Percentiles rank a stretch among this genome's conserved stretches.
These are phyloP conservation scores for Tilletia setariae DNA, from an alignment of 1,284 basidiomycete genomes.

Conservation along the genomic window DNA sequence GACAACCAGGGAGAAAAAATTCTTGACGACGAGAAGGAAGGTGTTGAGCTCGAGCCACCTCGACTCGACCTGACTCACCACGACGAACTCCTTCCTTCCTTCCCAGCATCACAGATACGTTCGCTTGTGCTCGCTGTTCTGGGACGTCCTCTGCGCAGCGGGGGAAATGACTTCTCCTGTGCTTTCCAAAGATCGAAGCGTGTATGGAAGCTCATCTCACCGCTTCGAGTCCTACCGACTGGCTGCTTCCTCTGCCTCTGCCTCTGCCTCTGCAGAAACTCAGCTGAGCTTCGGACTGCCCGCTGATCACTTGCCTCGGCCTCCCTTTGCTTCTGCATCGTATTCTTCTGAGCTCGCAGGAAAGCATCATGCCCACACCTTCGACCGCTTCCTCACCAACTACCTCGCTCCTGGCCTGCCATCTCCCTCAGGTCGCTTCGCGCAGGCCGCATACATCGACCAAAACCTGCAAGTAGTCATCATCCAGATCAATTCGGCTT, in stretches of 20 bases:
- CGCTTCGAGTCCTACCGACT: slow-evolving; percentile 38
- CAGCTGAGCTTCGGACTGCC: slow-evolving; percentile 17
- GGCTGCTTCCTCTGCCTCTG: background rate
- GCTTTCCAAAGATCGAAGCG: too few relatives aligned
- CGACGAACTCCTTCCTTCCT: too few relatives aligned
- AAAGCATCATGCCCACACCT: slow-evolving; percentile 18
- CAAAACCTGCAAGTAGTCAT: background rate
- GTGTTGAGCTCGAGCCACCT: too few relatives aligned
- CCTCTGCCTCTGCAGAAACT: background rate
- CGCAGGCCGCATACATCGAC: slow-evolving; percentile 2
- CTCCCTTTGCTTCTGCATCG: slow-evolving; percentile 24
- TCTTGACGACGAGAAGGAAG: background rate
- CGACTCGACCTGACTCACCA: too few relatives aligned
- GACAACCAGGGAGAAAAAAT: background rate
- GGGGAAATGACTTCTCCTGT: too few relatives aligned
- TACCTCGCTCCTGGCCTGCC: slow-evolving; percentile 15
- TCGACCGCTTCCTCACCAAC: slow-evolving; percentile 18
- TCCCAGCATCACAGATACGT: too few relatives aligned
- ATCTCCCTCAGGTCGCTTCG: background rate
- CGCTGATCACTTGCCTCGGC: slow-evolving; percentile 23
- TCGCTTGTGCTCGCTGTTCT: too few relatives aligned
- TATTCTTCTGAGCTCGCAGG: background rate
- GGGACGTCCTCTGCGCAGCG: too few relatives aligned
- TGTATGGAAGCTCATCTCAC: slow-evolving; percentile 9
- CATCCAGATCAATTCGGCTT: background rate